These are phyloP conservation scores for Phyllostachys edulis DNA, from an alignment of 176 grass and related monocot species.

Conservation along the genomic window DNA sequence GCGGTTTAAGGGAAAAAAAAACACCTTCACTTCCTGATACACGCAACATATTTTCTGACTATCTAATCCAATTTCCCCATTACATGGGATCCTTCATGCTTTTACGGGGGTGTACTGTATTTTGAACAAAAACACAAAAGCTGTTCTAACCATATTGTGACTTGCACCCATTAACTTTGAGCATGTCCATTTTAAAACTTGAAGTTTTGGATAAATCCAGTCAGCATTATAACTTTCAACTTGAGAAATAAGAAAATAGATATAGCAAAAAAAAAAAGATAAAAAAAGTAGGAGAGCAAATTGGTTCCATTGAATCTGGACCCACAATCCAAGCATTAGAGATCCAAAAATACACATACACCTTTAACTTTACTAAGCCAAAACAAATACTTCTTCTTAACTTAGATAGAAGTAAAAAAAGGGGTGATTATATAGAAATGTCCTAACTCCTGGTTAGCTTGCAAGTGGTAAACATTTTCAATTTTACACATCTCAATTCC, in stretches of 20 bases:
- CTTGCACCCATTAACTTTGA: too few relatives aligned
- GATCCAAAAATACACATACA: not conserved
- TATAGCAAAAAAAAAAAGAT: not conserved
- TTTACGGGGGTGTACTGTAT: not conserved
- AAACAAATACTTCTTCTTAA: not conserved
- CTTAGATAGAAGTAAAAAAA: not conserved
- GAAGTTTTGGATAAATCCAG: not conserved
- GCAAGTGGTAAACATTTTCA: not conserved
- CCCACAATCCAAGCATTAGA: not conserved
- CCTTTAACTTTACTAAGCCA: constrained; percentile 1
- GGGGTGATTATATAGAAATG: not conserved
- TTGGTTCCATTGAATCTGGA: not conserved
- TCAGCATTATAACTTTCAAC: not conserved
- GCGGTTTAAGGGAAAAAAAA: too few relatives aligned
- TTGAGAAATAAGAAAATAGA: not conserved
- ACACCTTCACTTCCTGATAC: not conserved
- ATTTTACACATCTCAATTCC: not conserved
- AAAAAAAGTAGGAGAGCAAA: not conserved
- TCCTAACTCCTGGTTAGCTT: not conserved
- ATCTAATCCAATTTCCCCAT: not conserved
- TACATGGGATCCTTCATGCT: not conserved
- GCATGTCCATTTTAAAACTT: not conserved
- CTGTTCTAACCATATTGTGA: too few relatives aligned
- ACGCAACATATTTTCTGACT: not conserved
- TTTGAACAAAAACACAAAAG: too few relatives aligned